phyloP scores from a whole-genome alignment of 106 monocot genomes.

The Phalaenopsis aphrodite region DNA sequence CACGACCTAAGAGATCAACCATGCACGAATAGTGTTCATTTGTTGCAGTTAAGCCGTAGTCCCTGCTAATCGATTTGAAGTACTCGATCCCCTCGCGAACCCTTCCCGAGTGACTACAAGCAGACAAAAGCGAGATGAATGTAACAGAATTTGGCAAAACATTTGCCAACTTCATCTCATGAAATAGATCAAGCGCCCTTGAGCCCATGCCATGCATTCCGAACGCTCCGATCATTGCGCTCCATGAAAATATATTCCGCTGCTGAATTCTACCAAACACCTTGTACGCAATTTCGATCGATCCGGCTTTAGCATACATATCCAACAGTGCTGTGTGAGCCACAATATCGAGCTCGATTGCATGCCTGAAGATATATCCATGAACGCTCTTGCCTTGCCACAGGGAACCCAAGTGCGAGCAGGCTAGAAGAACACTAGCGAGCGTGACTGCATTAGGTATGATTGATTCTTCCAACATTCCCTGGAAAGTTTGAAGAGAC shows the following conservation, averaged over 20 bases:
- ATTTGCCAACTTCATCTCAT: slow-evolving; percentile 21
- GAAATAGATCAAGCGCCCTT: slow-evolving; percentile 20
- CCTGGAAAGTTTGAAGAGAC: slow-evolving; percentile 15
- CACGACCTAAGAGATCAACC: slow-evolving; percentile 43
- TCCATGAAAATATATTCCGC: slow-evolving; percentile 33
- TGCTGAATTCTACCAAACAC: slow-evolving; percentile 20
- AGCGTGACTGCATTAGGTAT: slow-evolving; percentile 33
- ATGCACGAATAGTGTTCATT: slow-evolving; percentile 35
- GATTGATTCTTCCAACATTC: slow-evolving; percentile 18
- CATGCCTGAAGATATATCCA: slow-evolving; percentile 14
- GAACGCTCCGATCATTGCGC: slow-evolving; percentile 29
- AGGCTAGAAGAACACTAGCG: slow-evolving; percentile 35
- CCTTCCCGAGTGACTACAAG: slow-evolving; percentile 28
- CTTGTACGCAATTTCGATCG: slow-evolving; percentile 7
- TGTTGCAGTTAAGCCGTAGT: slow-evolving; percentile 17
- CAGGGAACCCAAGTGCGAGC: slow-evolving; percentile 25
- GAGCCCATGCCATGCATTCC: slow-evolving; percentile 22
- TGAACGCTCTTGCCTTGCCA: slow-evolving; percentile 28
- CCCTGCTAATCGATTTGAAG: slow-evolving; percentile 23
- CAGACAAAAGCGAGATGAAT: slow-evolving; percentile 24
- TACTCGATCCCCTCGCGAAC: slow-evolving; percentile 21
- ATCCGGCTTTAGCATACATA: slow-evolving; percentile 36
- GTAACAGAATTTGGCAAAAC: slow-evolving; percentile 23
- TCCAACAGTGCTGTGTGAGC: slow-evolving; percentile 27
- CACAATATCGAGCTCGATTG: slow-evolving; percentile 22